Evolutionary conservation across 176 grass and related monocot species (phyloP).

Genomic region (Lolium rigidum): DNA sequence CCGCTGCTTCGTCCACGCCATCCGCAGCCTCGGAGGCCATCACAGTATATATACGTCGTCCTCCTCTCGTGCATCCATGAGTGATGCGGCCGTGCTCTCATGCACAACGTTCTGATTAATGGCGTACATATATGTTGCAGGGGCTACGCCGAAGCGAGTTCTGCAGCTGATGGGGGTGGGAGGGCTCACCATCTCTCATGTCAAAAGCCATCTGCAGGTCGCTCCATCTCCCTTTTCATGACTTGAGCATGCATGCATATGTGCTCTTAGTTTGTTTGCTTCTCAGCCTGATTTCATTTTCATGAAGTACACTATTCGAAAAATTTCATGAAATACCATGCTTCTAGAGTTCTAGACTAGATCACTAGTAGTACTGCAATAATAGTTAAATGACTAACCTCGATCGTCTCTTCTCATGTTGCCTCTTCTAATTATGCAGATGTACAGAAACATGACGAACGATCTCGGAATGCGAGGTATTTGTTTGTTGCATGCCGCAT

Average conservation of each 20-base stretch:
- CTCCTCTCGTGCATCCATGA: neutral
- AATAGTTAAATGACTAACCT: no score
- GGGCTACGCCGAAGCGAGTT: slow-evolving; percentile 63
- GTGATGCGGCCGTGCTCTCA: no score
- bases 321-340: no score
- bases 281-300: no score
- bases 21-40: slow-evolving; percentile 87
- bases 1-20: slow-evolving; percentile 92
- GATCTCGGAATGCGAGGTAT: slow-evolving; percentile 79
- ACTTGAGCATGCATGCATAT: neutral
- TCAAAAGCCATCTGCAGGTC: slow-evolving; percentile 6
- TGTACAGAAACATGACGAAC: slow-evolving; percentile 96
- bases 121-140: slow-evolving; percentile 34
- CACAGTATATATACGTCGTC: slow-evolving; percentile 72
- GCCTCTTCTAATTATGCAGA: slow-evolving; percentile 42
- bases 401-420: neutral
- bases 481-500: neutral
- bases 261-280: no score
- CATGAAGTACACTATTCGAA: no score
- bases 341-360: neutral
- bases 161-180: neutral
- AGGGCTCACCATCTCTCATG: neutral
- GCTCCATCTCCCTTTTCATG: neutral
- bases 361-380: no score
- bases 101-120: neutral